Evolutionary conservation across 768 basidiomycete species (phyloP), one percentile per base, ranked within the genome.

Genomic region (Mycena venus): DNA sequence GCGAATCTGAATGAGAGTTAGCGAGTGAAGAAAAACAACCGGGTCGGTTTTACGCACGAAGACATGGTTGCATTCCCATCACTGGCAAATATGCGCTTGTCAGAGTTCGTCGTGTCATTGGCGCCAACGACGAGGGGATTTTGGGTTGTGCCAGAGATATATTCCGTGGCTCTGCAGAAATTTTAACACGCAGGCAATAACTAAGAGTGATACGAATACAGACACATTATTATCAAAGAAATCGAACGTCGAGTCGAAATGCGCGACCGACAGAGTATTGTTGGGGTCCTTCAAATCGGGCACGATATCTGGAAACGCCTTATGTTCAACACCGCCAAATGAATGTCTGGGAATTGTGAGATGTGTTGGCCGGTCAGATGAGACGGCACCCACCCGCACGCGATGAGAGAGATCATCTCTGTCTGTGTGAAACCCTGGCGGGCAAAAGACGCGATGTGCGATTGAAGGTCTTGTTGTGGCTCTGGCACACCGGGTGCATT

Each of bases 391-490:
- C n/a, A 58, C 56, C 71, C 63, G 62, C 71, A 72, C 6, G 71
- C 71, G 32, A 72, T 53, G 15, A 72, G 63, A n/a, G n/a, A n/a
- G n/a, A n/a, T n/a, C n/a, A n/a, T n/a, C n/a, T 72, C 70, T 58
- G 14, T 56, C 29, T 58, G 56, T 19, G 21, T 58, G 29, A 58
- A 34, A 2, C 56, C 56, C 32, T 58, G 56, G 15, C 56, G 32
- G 3, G 56, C 56, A 36, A 58, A 58, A 12, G 32, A 19, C 9
- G 17, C 17, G 21, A 58, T 58, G 29, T 58, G 56, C 8, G 56
- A 6, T 19, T 32, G 17, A 4, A 58, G 21, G 11, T 58, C 56
- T 21, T 58, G 56, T 58, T 58, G 56, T 21, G 56, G 56, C 21
- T 58, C 56, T 1, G 56, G 56, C 4, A 58, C 56, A 36, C 56